These are phyloP conservation scores for Solanum sparsipilum DNA, from an alignment of 257 asterid species.

Conservation along the genomic window DNA sequence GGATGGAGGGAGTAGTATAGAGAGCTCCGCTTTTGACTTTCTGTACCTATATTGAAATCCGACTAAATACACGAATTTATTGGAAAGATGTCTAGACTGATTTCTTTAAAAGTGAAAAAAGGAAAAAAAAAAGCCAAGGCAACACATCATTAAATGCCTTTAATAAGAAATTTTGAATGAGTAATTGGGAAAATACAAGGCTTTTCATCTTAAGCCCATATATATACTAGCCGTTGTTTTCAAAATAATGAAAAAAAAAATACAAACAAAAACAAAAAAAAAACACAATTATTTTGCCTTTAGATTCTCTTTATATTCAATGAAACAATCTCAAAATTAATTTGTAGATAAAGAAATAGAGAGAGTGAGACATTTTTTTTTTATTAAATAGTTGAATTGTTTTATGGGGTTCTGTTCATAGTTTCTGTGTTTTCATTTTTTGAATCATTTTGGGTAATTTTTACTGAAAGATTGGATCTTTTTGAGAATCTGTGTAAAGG, in stretches of 20 bases:
- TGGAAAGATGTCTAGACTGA: not conserved
- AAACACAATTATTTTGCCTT: not conserved
- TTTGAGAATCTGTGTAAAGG: not conserved
- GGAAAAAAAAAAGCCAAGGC: not conserved
- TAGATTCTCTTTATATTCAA: not conserved
- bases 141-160: not conserved
- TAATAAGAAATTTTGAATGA: not conserved
- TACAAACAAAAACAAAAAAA: not conserved
- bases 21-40: fast-evolving
- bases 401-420: conserved; percentile 5
- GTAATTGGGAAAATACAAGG: conserved; percentile 9
- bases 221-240: conserved; percentile 67
- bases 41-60: too few relatives aligned
- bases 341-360: not conserved
- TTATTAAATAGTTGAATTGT: conserved; percentile 5
- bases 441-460: not conserved
- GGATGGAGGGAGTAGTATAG: not conserved
- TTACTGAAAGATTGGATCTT: not conserved
- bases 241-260: conserved; percentile 14
- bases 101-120: not conserved
- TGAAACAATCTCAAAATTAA: not conserved
- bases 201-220: conserved; percentile 30
- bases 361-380: not conserved
- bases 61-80: not conserved
- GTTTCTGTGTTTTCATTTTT: not conserved